Base-by-base conservation (phyloP, 345 rosid species). In the Gossypium anomalum region DNA sequence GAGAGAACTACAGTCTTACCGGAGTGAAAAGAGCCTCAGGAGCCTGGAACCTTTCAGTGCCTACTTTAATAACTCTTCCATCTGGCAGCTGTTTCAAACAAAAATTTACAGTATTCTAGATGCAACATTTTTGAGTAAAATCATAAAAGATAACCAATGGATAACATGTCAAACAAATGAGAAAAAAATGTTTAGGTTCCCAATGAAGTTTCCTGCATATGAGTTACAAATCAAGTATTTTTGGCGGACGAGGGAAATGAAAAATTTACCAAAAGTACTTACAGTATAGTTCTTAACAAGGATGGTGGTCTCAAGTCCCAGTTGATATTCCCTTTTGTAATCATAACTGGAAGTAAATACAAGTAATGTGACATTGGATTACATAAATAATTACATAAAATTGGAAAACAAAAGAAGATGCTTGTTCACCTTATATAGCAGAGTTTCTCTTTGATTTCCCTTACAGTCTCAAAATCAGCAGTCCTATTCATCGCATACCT, bases 21-120 rank as follows among this genome's bases (percentile, higher is more conserved):
- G 98, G 99, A n/a, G 99, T 90, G 74, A 95, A 95, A 61, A 95
- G 93, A 48, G 99, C 99, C 85, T 95, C 98, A 55, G 99, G 97
- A 71, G 99, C 98, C 79, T 95, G 98, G 80, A 95, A 95, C 77
- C 99, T 81, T 86, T 95, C 99, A n/a, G 99, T 95, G 73, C 99
- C 98, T 73, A 93, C 97, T 89, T 95, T 93, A 77, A 95, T 90
- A 70, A 89, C 84, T 77, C 98, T 87, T 75, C 98, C 98, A 86
- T 95, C 99, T 79, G 99, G 99, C 73, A 95, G 92, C 98, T 95
- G 89, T 72, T 82, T 59, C 76, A 63, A 62, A 58, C 9, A 70
- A 69, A 53, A 74, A 48, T 15, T 67, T 11, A 9, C 45, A 49
- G 20, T 43, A 38, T 4, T 61, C 16, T 34, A 73, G 47, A 4